Percentiles rank a stretch among this genome's conserved stretches.
Conservation (phyloP, 1,139 yeast genomes). For the Zygosaccharomyces sapae region DNA sequence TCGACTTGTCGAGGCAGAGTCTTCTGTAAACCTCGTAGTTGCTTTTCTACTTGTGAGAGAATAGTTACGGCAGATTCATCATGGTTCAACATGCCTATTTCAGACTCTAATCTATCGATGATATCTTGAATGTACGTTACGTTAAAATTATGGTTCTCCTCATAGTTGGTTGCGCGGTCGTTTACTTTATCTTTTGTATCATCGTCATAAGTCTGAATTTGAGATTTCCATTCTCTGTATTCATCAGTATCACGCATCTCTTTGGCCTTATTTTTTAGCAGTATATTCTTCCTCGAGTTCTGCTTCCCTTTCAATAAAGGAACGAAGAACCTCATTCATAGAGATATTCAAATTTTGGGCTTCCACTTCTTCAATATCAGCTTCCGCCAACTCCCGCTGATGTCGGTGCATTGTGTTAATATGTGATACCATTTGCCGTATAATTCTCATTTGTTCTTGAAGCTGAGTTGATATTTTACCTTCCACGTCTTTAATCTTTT, state of each 20-base stretch:
- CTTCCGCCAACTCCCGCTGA: conserved; percentile 16
- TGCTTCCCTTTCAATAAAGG: conserved; percentile 33
- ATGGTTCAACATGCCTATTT: conserved; percentile 36
- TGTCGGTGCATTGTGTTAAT: conserved; percentile 14
- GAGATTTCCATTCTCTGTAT: conserved; percentile 42
- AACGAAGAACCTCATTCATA: conserved; percentile 24
- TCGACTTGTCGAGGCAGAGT: conserved; percentile 33
- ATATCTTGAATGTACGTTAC: conserved; percentile 37
- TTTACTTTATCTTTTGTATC: conserved; percentile 45
- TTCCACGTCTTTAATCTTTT: conserved; percentile 32
- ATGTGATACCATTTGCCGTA: conserved; percentile 16
- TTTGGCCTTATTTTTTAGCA: conserved; percentile 41
- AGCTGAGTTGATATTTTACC: conserved; percentile 24
- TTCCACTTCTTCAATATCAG: conserved; percentile 23
- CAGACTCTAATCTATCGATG: conserved; percentile 39
- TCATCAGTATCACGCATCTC: conserved; percentile 46
- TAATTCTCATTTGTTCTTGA: conserved; percentile 16
- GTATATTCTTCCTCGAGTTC: conserved; percentile 38
- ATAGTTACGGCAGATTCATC: conserved; percentile 42
- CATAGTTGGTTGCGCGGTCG: conserved; percentile 45
- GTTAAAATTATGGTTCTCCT: conserved; percentile 42
- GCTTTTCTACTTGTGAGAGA: conserved; percentile 37
- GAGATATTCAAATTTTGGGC: conserved; percentile 23
- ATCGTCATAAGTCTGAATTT: conserved; percentile 41
- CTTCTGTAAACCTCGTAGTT: conserved; percentile 24